Percentiles rank a stretch among this genome's conserved stretches.
These are phyloP conservation scores for Amylocystis lapponica DNA, from an alignment of 768 basidiomycete species.

Conservation along the genomic window DNA sequence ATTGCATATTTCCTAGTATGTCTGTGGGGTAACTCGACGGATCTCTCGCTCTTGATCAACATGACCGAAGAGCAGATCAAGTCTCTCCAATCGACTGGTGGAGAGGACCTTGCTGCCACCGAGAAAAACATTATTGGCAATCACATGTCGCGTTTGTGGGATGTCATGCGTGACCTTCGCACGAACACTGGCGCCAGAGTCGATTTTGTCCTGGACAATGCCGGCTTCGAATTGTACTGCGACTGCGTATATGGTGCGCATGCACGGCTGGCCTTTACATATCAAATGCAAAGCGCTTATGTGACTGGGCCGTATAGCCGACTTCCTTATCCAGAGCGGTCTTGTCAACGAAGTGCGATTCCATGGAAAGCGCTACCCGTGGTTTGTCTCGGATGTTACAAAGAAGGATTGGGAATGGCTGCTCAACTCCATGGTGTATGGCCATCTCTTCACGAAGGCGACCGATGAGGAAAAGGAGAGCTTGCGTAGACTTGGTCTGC, in stretches of 20 bases:
- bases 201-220: conserved; percentile 82
- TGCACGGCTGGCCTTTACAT: neutral
- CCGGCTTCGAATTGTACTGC: conserved; percentile 83
- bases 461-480: conserved; percentile 77
- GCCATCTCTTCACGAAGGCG: conserved; percentile 85
- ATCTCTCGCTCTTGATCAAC: conserved; percentile 90
- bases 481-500: conserved; percentile 66
- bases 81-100: conserved; percentile 91
- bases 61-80: conserved; percentile 99
- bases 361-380: conserved; percentile 94
- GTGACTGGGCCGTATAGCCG: conserved; percentile 51
- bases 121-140: conserved; percentile 97
- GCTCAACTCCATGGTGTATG: conserved; percentile 81
- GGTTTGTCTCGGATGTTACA: conserved; percentile 94
- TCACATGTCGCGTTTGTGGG: conserved; percentile 67
- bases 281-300: neutral
- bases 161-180: conserved; percentile 56
- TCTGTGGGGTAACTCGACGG: conserved; percentile 96
- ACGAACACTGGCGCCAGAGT: conserved; percentile 25
- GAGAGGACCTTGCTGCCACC: conserved; percentile 90
- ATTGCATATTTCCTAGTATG: conserved; percentile 51
- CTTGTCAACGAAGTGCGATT: conserved; percentile 81
- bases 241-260: conserved; percentile 80
- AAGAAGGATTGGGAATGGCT: conserved; percentile 94
- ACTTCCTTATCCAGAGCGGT: conserved; percentile 89